Base-by-base conservation (phyloP, 2,329 filamentous ascomycete species). In the Cladophialophora chaetospira region DNA sequence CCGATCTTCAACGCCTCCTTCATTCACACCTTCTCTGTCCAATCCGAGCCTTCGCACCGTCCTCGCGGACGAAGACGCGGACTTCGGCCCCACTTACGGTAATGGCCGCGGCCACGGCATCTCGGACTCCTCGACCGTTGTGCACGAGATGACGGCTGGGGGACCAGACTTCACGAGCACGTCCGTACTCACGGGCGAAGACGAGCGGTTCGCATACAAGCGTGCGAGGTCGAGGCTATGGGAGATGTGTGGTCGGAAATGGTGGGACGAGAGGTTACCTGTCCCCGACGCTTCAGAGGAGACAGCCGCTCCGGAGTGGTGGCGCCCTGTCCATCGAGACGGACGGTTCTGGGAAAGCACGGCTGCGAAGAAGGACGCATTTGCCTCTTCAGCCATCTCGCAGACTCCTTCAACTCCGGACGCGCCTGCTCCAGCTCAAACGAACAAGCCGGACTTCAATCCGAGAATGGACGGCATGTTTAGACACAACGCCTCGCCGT, bases 201-300 rank as follows among this genome's bases (percentile, higher is more conserved):
- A 93, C 69, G 89, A 93, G 70, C 79, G 84, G 10, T 94, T 94
- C 69, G 89, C 89, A 0, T 92, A 91, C 65, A 89, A 89, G 71
- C 79, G 89, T 21, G 89, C 89, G 1, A 79, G 84, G 40, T 89
- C 86, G 63, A 77, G 89, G n/a, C 74, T 94, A 2, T 94, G 88
- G 89, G 88, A 94, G 73, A 84, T 94, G 69, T 93, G 88, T 70
- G 84, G 88, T 15, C 78, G 77, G 33, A 76, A 81, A 59, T 93
- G 89, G 89, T 89, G 90, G 75, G 79, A 79, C 2, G 74, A 88
- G 44, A 75, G 60, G 3, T 11, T 53, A 13, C 25, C 54, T n/a
- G 23, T 19, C 4, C n/a, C 17, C 17, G 19, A 5, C 5, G 13
- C 19, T 25, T 21, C 21, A 6, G 44, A n/a, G 25, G 3, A 29